Percentiles rank a stretch among this genome's conserved stretches.
These are phyloP conservation scores for Magnaporthiopsis rhizophila DNA, from an alignment of 2,329 filamentous ascomycete genomes.

Conservation along the genomic window DNA sequence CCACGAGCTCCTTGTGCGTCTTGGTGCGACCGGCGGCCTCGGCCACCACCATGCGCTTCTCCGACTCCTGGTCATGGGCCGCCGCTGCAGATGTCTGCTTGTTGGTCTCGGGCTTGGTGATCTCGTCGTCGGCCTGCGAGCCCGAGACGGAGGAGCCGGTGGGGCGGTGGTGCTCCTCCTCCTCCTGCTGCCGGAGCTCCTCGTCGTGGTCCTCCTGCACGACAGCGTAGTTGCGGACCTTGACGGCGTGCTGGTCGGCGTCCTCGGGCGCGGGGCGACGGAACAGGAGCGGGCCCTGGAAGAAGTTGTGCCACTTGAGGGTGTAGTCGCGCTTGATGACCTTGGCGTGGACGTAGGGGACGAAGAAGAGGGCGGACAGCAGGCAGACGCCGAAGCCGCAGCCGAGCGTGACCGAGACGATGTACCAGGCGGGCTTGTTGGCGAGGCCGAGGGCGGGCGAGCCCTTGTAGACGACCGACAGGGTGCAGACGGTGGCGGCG, in stretches of 20 bases:
- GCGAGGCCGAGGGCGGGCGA: slow-evolving; percentile 58
- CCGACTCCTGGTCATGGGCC: slow-evolving; percentile 21
- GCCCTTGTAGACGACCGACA: slow-evolving; percentile 76
- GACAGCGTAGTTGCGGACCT: slow-evolving; percentile 69
- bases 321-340: slow-evolving; percentile 61
- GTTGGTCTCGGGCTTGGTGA: slow-evolving; percentile 17
- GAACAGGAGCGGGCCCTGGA: slow-evolving; percentile 57
- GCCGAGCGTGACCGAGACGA: slow-evolving; percentile 59
- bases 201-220: slow-evolving; percentile 50
- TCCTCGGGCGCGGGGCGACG: slow-evolving; percentile 46
- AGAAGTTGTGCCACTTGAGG: slow-evolving; percentile 54
- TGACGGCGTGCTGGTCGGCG: slow-evolving; percentile 40
- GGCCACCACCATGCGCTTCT: slow-evolving; percentile 34
- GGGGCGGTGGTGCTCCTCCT: slow-evolving; percentile 16
- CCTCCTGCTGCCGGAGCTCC: slow-evolving; percentile 7
- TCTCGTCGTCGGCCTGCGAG: slow-evolving; percentile 16
- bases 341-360: slow-evolving; percentile 59
- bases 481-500: slow-evolving; percentile 63
- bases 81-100: background rate
- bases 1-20: slow-evolving; percentile 55
- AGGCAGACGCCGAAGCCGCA: slow-evolving; percentile 51
- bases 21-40: slow-evolving; percentile 32
- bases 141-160: slow-evolving; percentile 29
- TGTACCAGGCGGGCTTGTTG: slow-evolving; percentile 60
- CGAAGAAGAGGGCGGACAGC: slow-evolving; percentile 61